Base-by-base conservation (phyloP, 179 eudicot species). In the Sideroxylon spinosum region DNA sequence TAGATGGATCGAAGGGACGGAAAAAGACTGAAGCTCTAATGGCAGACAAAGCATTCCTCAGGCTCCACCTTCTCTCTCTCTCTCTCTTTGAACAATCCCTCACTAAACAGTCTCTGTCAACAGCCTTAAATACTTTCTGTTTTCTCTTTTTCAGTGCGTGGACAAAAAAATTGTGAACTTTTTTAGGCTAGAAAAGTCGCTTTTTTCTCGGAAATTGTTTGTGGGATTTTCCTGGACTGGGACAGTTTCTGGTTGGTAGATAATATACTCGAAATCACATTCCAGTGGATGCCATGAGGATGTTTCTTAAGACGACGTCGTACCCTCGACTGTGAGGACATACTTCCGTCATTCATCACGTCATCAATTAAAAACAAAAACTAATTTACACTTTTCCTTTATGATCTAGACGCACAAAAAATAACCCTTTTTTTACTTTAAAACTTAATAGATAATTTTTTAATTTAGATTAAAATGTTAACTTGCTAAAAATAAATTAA, bases 1-100 rank as follows among this genome's bases (percentile, higher is more conserved):
- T 29, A 52, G 28, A 74, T 57, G 61, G 69, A 80, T 66, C 28
- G 28, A 61, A 81, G 57, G 73, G 48, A 76, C 19, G 81, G 78
- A 70, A 65, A 82, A 74, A 70, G 80, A 83, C 48, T 84, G 88
- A 87, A 87, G 88, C 82, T 86, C 49, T 78, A 86, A 90, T 89
- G 92, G 94, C 92, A 89, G 94, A 90, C 94, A 84, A 88, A 78
- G 90, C 91, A 89, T 89, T 92, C 83, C 74, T 73, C 74, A 72
- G 70, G 74, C 68, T 76, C 67, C 83, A 71, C 17, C 26, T 56
- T 23, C 55, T 68, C 82, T 74, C 59, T 55, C 59, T 55, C 59
- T 55, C 17, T 53, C 19, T n/a, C n/a, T n/a, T n/a, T n/a, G n/a
- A 29, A 61, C 71, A 44, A 46, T 63, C 71, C 71, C 62, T 59